These are phyloP conservation scores for Drechslera avenae DNA, from an alignment of 2,329 filamentous ascomycete species.

Conservation along the genomic window DNA sequence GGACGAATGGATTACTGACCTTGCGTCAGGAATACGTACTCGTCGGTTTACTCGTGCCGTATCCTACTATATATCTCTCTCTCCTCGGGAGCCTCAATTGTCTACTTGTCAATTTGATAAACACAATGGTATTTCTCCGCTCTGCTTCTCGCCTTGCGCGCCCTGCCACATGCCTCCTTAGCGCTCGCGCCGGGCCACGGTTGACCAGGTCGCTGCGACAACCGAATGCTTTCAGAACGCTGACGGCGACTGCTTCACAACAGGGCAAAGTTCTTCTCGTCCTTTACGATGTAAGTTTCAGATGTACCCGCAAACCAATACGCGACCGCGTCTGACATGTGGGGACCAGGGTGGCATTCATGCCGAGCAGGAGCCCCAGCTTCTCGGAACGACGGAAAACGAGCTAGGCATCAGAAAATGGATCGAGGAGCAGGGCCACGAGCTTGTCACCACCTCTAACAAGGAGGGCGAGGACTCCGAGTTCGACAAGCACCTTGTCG, in stretches of 20 bases:
- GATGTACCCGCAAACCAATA: conserved; percentile 11
- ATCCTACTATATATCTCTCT: conserved; percentile 32
- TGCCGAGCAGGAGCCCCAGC: conserved; percentile 82
- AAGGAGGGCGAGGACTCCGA: conserved; percentile 93
- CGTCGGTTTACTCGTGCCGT: conserved; percentile 15
- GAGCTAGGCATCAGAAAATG: conserved; percentile 97
- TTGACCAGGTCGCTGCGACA: conserved; percentile 52
- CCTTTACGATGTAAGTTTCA: conserved; percentile 78
- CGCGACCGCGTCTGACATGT: conserved; percentile 25
- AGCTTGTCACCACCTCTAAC: conserved; percentile 93
- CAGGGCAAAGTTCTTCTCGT: conserved; percentile 96
- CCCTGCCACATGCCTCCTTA: conserved; percentile 59
- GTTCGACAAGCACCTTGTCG: conserved; percentile 94
- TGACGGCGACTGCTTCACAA: conserved; percentile 68
- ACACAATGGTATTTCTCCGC: conserved; percentile 66
- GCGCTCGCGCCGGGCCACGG: conserved; percentile 50
- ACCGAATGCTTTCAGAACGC: conserved; percentile 62
- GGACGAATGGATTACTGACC: conserved; percentile 28
- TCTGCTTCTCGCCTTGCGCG: conserved; percentile 64
- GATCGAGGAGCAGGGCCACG: conserved; percentile 97
- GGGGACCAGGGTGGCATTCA: conserved; percentile 73
- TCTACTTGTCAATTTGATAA: conserved; percentile 23
- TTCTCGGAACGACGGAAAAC: conserved; percentile 96
- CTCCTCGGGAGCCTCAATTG: conserved; percentile 24
- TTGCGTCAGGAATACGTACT: conserved; percentile 37